Conservation (phyloP, 2,329 filamentous ascomycete species). For the Malbranchea cinnamomea region DNA sequence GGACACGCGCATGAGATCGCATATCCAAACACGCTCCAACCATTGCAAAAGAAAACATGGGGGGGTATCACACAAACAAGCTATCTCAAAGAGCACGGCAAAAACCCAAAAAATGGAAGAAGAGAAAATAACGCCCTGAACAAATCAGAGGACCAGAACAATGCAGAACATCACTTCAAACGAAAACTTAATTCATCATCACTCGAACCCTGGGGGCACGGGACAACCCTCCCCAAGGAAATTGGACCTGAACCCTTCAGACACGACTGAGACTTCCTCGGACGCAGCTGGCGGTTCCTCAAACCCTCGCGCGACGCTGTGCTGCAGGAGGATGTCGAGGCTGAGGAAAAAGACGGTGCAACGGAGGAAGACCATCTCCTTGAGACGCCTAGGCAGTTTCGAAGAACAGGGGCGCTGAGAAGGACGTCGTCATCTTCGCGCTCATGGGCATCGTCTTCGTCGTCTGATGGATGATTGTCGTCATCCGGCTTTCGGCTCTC, state of each 20-base stretch:
- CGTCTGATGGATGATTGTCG: too few species aligned
- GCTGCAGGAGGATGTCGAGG: too few species aligned
- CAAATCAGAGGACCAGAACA: background rate
- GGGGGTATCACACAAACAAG: slow-evolving; percentile 5
- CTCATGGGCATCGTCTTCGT: background rate
- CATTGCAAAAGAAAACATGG: slow-evolving; percentile 1
- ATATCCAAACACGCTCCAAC: slow-evolving; percentile 1
- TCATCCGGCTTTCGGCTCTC: background rate
- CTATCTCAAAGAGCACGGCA: background rate
- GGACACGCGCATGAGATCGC: too few species aligned
- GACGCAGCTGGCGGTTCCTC: too few species aligned
- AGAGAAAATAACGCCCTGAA: background rate
- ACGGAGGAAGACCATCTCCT: too few species aligned
- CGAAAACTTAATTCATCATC: slow-evolving; percentile 10
- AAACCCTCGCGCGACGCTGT: too few species aligned
- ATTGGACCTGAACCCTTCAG: too few species aligned
- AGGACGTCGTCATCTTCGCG: slow-evolving; percentile 7
- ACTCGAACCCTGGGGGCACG: slow-evolving; percentile 4
- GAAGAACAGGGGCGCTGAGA: slow-evolving; percentile 4
- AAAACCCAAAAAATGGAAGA: background rate
- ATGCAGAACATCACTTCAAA: background rate
- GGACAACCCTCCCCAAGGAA: slow-evolving; percentile 1
- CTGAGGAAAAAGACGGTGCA: background rate
- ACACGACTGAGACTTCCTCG: too few species aligned
- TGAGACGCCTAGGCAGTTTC: too few species aligned